phyloP scores from a whole-genome alignment of 768 basidiomycete species.

The Inosperma sp. region DNA sequence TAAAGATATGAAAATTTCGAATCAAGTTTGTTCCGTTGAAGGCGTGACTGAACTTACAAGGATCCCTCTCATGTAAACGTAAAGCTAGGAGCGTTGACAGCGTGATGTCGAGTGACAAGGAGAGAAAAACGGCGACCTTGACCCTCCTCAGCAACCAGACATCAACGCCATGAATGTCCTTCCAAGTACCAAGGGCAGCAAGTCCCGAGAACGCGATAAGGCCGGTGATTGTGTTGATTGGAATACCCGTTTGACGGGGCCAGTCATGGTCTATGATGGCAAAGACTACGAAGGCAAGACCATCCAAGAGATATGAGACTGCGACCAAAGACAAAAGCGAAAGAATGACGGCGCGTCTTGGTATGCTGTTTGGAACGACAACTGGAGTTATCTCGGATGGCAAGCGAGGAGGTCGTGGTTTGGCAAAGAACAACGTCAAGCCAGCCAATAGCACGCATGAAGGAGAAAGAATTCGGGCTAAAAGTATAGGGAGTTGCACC shows the following conservation, averaged over 20 bases:
- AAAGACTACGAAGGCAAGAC: conserved; percentile 61
- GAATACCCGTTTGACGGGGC: conserved; percentile 59
- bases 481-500: conserved; percentile 39
- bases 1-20: conserved; percentile 27
- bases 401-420: conserved; percentile 42
- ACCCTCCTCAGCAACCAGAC: conserved; percentile 63
- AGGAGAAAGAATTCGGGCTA: conserved; percentile 64
- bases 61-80: conserved; percentile 31
- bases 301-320: conserved; percentile 75
- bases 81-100: conserved; percentile 54
- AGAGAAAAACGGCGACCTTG: conserved; percentile 47
- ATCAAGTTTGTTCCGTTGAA: conserved; percentile 9
- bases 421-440: conserved; percentile 53
- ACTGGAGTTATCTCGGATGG: conserved; percentile 72
- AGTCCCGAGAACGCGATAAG: conserved; percentile 67
- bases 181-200: conserved; percentile 73
- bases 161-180: conserved; percentile 65
- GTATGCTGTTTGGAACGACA: conserved; percentile 65
- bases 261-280: conserved; percentile 63
- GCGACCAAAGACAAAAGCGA: conserved; percentile 62
- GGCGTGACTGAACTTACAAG: conserved; percentile 30
- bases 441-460: conserved; percentile 57
- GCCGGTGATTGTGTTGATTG: conserved; percentile 63
- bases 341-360: conserved; percentile 74
- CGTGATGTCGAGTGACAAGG: conserved; percentile 56